A percentile compares a stretch with the other conserved stretches of the same genome.
phyloP scores from a whole-genome alignment of 495 filamentous ascomycete genomes.

The Xylaria palmicola region DNA sequence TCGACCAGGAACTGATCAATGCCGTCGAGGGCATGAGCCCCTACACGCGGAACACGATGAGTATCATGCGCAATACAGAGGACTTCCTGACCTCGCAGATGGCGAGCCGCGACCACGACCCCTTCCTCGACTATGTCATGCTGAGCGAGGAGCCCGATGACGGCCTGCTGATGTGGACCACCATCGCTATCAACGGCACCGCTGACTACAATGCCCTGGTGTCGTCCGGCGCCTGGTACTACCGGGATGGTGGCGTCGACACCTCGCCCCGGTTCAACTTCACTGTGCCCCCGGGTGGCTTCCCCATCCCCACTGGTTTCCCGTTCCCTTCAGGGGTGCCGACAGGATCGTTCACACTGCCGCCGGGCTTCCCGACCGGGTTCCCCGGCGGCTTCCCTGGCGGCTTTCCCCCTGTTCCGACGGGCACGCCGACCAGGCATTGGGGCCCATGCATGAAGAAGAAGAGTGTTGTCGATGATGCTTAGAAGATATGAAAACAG shows the following conservation, averaged over 20 bases:
- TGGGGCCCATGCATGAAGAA: conserved; percentile 17
- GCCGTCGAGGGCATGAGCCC: conserved; percentile 52
- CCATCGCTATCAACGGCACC: conserved; percentile 54
- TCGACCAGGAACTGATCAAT: conserved; percentile 48
- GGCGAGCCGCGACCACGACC: conserved; percentile 37
- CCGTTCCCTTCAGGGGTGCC: conserved; percentile 1
- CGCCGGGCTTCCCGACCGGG: conserved; percentile 6
- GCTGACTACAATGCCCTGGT: conserved; percentile 42
- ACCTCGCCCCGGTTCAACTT: conserved; percentile 13
- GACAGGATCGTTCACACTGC: conserved; percentile 6
- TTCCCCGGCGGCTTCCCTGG: conserved; percentile 8
- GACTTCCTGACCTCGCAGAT: conserved; percentile 34
- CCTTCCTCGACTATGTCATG: conserved; percentile 40
- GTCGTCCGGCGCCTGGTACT: conserved; percentile 12
- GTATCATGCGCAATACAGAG: conserved; percentile 41
- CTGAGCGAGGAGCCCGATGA: conserved; percentile 48
- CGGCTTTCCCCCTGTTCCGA: conserved; percentile 9
- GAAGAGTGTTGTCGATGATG: conserved; percentile 2
- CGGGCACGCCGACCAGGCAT: conserved; percentile 1
- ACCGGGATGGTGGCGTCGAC: conserved; percentile 16
- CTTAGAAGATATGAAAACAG: not conserved
- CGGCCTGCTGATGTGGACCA: conserved; percentile 55
- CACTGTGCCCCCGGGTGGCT: conserved; percentile 9
- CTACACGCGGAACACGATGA: conserved; percentile 50
- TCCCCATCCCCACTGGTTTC: conserved; percentile 3